Evolutionary conservation across 208 protist species (phyloP).

Genomic region (Porcisia hertigi): DNA sequence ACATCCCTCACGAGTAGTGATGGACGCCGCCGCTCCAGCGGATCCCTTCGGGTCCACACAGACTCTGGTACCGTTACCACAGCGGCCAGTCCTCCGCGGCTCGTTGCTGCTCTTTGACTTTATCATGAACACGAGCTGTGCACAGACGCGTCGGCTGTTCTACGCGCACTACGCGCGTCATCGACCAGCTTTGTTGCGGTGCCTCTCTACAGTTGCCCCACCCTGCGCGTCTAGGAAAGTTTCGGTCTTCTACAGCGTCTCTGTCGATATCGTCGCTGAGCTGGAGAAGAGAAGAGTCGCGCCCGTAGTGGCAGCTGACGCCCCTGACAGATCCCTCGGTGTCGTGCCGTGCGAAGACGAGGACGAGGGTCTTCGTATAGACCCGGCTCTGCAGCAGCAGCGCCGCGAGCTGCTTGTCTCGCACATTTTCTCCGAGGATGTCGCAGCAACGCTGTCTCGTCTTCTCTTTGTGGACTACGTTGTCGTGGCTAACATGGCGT

Average conservation of each 20-base stretch:
- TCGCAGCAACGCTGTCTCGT: constrained; percentile 46
- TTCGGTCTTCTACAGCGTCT: constrained; percentile 20
- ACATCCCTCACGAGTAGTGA: constrained; percentile 1
- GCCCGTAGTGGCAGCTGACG: background rate
- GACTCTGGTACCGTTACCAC: background rate
- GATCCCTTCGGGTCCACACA: background rate
- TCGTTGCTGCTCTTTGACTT: constrained; percentile 43
- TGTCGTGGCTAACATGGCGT: constrained; percentile 27
- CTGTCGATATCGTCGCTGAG: constrained; percentile 11
- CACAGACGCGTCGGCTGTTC: constrained; percentile 33
- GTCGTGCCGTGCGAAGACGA: background rate
- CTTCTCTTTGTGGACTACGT: constrained; percentile 56
- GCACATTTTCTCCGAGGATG: constrained; percentile 54
- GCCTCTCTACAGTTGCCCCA: background rate
- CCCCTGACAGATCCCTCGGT: background rate
- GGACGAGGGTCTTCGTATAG: constrained; percentile 33
- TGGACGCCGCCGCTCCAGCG: background rate
- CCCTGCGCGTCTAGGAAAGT: background rate
- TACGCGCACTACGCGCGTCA: constrained; percentile 26
- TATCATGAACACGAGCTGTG: constrained; percentile 31
- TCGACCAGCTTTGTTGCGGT: constrained; percentile 10
- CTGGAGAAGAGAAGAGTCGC: constrained; percentile 15
- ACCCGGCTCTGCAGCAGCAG: constrained; percentile 49
- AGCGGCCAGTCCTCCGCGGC: constrained; percentile 18
- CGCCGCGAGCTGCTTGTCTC: constrained; percentile 53